Conservation (phyloP, 805 yeast genomes). For the Yarrowia hollandica region DNA sequence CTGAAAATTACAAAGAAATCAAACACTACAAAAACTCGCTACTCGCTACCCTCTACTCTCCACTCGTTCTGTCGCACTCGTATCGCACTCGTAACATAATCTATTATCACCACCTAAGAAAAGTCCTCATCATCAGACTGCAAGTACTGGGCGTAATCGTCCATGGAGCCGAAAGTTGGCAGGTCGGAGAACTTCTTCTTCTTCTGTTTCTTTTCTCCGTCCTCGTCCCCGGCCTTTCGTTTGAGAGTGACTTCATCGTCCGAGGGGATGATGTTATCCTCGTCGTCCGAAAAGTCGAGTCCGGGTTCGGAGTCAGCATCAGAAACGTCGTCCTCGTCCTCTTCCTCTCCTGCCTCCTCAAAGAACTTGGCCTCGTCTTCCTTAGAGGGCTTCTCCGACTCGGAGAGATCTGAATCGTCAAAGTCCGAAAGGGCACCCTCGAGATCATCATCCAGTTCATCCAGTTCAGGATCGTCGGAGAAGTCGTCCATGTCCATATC, state of each 20-base stretch:
- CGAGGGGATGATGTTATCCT: conserved; percentile 45
- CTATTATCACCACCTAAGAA: conserved; percentile 31
- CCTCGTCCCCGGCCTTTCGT: conserved; percentile 33
- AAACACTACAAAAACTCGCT: no score
- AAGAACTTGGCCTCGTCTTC: conserved; percentile 32
- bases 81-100: no score
- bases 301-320: conserved; percentile 39
- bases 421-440: conserved; percentile 31
- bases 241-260: conserved; percentile 41
- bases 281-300: conserved; percentile 42
- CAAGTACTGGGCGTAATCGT: conserved; percentile 75
- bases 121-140: conserved; percentile 59
- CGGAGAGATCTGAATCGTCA: conserved; percentile 36
- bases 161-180: conserved; percentile 87
- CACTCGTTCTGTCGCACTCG: no score
- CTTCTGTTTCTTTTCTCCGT: conserved; percentile 46
- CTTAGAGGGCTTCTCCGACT: conserved; percentile 35
- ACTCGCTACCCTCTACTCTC: no score
- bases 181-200: conserved; percentile 61
- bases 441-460: conserved; percentile 39
- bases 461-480: conserved; percentile 46
- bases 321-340: conserved; percentile 34
- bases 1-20: no score
- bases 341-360: conserved; percentile 34
- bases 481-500: conserved; percentile 38